Conservation (phyloP, 257 asterid genomes). For the Schizonepeta tenuifolia region DNA sequence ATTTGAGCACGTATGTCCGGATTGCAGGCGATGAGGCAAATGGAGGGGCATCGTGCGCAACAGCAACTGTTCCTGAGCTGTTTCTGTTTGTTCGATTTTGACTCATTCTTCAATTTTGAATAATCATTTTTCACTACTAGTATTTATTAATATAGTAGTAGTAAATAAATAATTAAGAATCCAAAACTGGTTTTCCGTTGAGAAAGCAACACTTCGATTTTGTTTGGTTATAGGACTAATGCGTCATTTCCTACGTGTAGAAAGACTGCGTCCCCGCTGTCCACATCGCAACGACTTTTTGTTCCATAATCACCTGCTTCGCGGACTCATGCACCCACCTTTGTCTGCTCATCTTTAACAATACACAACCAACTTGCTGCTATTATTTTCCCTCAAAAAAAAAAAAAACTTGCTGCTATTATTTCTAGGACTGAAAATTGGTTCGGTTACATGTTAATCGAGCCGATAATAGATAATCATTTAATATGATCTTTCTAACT, state of each 20-base stretch:
- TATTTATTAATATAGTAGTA: background rate
- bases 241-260: constrained; percentile 24
- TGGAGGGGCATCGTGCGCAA: constrained; percentile 46
- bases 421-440: no score
- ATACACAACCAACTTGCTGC: no score
- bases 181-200: constrained; percentile 21
- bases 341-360: background rate
- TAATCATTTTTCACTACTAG: background rate
- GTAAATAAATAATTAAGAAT: background rate
- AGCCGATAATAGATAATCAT: no score
- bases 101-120: background rate
- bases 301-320: constrained; percentile 27
- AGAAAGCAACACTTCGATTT: constrained; percentile 31
- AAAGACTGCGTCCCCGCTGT: constrained; percentile 45
- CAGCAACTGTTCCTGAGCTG: constrained; percentile 43
- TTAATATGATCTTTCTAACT: no score
- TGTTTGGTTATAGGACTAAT: constrained; percentile 28
- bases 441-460: no score
- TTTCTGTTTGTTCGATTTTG: constrained; percentile 27
- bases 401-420: no score
- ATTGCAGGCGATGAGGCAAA: constrained; percentile 40
- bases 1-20: background rate
- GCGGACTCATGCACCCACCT: constrained; percentile 29
- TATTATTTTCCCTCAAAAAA: no score
- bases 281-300: constrained; percentile 29